phyloP scores from a whole-genome alignment of 2,329 filamentous ascomycete genomes.

The Epichloe festucae region DNA sequence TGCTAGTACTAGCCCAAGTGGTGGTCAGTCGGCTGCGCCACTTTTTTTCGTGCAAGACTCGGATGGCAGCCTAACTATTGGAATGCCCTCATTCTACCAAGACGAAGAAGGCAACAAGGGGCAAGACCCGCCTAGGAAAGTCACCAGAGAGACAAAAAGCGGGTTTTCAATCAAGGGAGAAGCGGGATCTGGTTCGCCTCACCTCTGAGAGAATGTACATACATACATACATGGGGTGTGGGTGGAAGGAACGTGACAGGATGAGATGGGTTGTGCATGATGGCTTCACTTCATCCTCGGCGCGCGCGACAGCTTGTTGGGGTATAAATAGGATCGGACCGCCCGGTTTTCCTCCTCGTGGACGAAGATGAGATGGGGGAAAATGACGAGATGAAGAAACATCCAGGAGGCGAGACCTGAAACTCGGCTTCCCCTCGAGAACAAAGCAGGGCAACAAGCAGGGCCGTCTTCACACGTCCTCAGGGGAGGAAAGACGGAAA shows the following conservation, averaged over 20 bases:
- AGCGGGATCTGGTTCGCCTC: too few relatives aligned
- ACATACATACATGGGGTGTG: neutral
- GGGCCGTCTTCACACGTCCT: neutral
- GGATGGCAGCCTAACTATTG: neutral
- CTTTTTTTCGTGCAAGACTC: too few relatives aligned
- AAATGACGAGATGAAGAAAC: neutral
- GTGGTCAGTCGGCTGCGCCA: too few relatives aligned
- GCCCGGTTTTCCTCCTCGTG: neutral
- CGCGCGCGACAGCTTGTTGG: neutral
- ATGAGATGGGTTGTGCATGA: constrained; percentile 1
- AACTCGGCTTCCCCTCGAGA: neutral
- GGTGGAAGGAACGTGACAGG: neutral
- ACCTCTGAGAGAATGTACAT: too few relatives aligned
- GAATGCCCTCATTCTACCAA: neutral
- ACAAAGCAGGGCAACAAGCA: neutral
- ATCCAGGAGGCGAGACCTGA: neutral
- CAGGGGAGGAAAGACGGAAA: neutral
- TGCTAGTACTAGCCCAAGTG: too few relatives aligned
- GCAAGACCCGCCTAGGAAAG: too few relatives aligned
- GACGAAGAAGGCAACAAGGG: neutral
- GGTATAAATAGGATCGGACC: constrained; percentile 6
- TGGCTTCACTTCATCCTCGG: neutral
- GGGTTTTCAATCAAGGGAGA: too few relatives aligned
- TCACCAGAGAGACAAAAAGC: too few relatives aligned
- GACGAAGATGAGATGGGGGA: neutral